Base-by-base conservation (phyloP, 805 yeast genomes). In the Candida morakotiae region DNA sequence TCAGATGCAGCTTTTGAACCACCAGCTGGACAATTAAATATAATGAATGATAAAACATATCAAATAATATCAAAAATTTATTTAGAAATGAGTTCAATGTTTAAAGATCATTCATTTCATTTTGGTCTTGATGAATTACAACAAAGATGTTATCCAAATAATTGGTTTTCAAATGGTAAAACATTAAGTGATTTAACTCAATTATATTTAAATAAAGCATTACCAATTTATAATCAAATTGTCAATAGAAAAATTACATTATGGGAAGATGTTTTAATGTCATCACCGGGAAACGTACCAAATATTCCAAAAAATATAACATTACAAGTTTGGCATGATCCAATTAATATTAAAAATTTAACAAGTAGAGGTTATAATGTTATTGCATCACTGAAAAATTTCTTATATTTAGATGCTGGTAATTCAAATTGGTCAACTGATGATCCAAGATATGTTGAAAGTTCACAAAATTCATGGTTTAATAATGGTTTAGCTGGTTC, bases 361-460 rank as follows among this genome's bases (percentile, higher is more conserved):
- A 53, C 69, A 6, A 22, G 43, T 3, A 32, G 39, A 34, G 72
- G 71, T 1, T 62, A 62, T 43, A 66, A 66, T 41, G 64, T 65
- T 3, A 54, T 67, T 40, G 66, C 64, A 4, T 62, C 70, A 1
- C 50, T 60, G 4, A 31, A 51, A n/a, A 48, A 49, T 25, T 56
- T 52, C 41, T 51, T 62, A 29, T 67, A 67, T 38, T 54, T 67
- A 16, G 72, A 67, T 44, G 66, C 71, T 46, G 73, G 72, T 2
- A 51, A 46, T 34, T 69, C 69, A 27, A 60, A 59, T 5, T 64
- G 53, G 52, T 51, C 56, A 9, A 45, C 66, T 16, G 62, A 64
- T 45, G 67, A 64, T 44, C 58, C 60, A 2, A 39, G 65, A 19
- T 59, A 59, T 45, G 41, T 52, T 18, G 64, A 52, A 28, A 40